A percentile compares a stretch with the other conserved stretches of the same genome.
These are phyloP conservation scores for Calonectria hongkongensis DNA, from an alignment of 2,329 filamentous ascomycete genomes.

Conservation along the genomic window DNA sequence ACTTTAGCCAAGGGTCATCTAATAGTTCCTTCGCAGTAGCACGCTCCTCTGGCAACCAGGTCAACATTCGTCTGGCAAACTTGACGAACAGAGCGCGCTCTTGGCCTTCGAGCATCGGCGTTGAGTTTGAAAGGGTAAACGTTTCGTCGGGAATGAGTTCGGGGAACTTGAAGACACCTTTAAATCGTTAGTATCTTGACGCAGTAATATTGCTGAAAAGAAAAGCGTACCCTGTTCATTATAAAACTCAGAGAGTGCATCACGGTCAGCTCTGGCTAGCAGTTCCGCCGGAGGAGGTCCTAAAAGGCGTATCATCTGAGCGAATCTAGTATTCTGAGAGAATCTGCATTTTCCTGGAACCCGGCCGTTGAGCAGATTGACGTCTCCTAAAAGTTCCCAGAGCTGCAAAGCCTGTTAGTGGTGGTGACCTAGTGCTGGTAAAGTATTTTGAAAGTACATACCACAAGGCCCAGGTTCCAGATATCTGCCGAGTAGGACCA, in stretches of 20 bases:
- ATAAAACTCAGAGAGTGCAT: conserved; percentile 47
- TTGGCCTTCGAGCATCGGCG: conserved; percentile 48
- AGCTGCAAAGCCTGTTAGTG: conserved; percentile 42
- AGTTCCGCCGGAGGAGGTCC: conserved; percentile 54
- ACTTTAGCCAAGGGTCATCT: conserved; percentile 56
- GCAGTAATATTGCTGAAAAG: background rate
- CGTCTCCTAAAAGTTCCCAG: conserved; percentile 56
- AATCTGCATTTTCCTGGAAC: conserved; percentile 45
- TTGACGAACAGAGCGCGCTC: conserved; percentile 53
- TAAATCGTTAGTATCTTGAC: conserved; percentile 18
- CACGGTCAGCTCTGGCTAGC: conserved; percentile 47
- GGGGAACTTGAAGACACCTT: conserved; percentile 49
- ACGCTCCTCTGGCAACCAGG: conserved; percentile 56
- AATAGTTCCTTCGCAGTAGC: conserved; percentile 56
- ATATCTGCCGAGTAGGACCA: conserved; percentile 59
- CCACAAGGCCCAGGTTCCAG: conserved; percentile 57
- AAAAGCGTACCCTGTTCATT: conserved; percentile 44
- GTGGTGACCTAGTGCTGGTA: background rate
- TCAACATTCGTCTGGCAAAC: conserved; percentile 56
- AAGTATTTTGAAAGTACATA: conserved; percentile 32
- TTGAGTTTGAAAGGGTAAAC: conserved; percentile 47
- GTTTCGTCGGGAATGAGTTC: conserved; percentile 48
- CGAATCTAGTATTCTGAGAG: conserved; percentile 53
- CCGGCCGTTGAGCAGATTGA: conserved; percentile 52
- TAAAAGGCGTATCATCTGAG: conserved; percentile 56